Conservation (phyloP, 2,329 filamentous ascomycete species). For the Sclerotinia subarctica region DNA sequence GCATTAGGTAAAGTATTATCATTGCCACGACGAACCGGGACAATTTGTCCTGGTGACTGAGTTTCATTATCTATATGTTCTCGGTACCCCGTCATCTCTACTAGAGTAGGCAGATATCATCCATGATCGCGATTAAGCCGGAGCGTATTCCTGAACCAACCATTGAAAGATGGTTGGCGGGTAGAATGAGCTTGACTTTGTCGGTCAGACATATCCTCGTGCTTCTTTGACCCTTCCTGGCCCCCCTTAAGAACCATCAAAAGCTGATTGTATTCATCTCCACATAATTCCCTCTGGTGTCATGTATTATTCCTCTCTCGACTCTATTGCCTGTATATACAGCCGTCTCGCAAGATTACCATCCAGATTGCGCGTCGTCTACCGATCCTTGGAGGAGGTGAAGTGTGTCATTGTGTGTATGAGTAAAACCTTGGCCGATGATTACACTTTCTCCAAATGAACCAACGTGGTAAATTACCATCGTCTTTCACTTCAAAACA, state of each 20-base stretch:
- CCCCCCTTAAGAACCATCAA: background rate
- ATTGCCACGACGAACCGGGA: slow-evolving; percentile 39
- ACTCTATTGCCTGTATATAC: background rate
- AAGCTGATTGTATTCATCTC: background rate
- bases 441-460: slow-evolving; percentile 3
- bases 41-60: slow-evolving; percentile 55
- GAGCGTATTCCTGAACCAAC: slow-evolving; percentile 85
- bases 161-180: slow-evolving; percentile 75
- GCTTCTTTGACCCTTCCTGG: background rate
- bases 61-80: slow-evolving; percentile 60
- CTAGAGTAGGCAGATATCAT: slow-evolving; percentile 64
- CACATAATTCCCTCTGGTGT: background rate
- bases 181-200: slow-evolving; percentile 97
- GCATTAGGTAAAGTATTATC: slow-evolving; percentile 11
- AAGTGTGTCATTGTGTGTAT: background rate
- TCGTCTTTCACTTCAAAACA: slow-evolving; percentile 46
- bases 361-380: background rate
- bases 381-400: background rate
- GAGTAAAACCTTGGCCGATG: background rate
- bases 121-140: slow-evolving; percentile 95
- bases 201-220: slow-evolving; percentile 37
- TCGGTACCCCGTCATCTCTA: slow-evolving; percentile 71
- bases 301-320: background rate
- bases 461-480: background rate
- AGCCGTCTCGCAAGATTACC: background rate